phyloP scores from a whole-genome alignment of 2,329 filamentous ascomycete species.

The Sclerotinia borealis region DNA sequence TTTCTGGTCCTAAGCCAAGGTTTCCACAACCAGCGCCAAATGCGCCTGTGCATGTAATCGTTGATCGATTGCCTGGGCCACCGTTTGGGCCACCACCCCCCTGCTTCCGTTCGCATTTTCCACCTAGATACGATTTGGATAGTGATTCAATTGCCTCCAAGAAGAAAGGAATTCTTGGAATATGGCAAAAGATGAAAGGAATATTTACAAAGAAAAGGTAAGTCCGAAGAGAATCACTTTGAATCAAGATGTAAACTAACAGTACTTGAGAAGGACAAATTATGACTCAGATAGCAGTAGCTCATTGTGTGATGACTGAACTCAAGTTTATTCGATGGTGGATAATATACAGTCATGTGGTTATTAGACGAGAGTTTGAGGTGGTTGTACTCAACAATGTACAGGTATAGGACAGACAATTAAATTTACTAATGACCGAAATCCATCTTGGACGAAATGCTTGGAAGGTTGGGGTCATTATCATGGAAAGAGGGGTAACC shows the following conservation, averaged over 20 bases:
- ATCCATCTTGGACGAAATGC: not conserved
- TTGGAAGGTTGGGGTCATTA: not conserved
- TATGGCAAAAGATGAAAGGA: not conserved
- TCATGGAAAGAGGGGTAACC: not conserved
- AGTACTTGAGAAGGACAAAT: not conserved
- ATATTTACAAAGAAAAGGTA: not conserved
- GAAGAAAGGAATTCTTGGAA: not conserved
- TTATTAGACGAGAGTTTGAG: not conserved
- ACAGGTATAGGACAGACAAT: not conserved
- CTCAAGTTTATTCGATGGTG: not conserved
- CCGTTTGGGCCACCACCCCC: not conserved
- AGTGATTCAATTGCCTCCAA: not conserved
- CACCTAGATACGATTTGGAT: not conserved
- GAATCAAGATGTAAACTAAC: not conserved
- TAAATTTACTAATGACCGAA: not conserved
- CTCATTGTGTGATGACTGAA: not conserved
- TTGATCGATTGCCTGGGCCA: not conserved
- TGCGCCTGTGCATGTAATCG: not conserved
- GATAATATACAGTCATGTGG: not conserved
- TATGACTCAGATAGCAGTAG: not conserved
- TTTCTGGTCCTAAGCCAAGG: slow-evolving; percentile 58
- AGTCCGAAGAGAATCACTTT: not conserved
- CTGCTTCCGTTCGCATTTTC: not conserved
- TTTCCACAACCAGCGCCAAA: slow-evolving; percentile 49
- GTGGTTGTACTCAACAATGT: not conserved